Base-by-base conservation (phyloP, 1,139 yeast species). In the Eremothecium sinecaudum region DNA sequence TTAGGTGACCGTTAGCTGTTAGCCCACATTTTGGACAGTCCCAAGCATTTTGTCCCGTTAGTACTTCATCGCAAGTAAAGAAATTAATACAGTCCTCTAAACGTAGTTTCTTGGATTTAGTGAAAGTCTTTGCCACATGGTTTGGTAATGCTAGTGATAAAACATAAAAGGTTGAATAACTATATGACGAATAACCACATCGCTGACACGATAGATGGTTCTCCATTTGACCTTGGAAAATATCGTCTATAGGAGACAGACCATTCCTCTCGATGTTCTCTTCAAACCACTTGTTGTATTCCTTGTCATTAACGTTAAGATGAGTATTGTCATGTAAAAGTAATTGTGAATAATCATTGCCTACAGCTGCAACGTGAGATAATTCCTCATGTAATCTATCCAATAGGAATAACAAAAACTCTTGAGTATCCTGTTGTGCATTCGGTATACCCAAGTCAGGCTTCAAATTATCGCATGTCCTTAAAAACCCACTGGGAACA, bases 391-490 rank as follows among this genome's bases (percentile, higher is more conserved):
- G 90, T 14, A 79, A 55, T 37, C 76, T 66, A 50, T 79, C 87
- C 40, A 80, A 57, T 7, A 79, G 48, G 44, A 77, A 75, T 52
- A 79, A 65, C 34, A 80, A 58, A 48, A 79, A 79, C 46, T 80
- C 92, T 41, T 79, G 83, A 2, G 87, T 75, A 54, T 80, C 92
- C 52, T 80, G 90, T 48, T 80, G 92, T 46, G 78, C 82, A 43
- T 66, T 58, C 0, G 87, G 87, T 8, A 79, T 77, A 43, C 66
- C 63, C 36, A 79, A 67, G 44, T 75, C 81, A 0, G 84, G 84
- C 44, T 77, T 73, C 24, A 77, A 50, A 4, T 58, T 44, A 8
- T 74, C 61, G 33, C 81, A 66, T 2, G 69, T 60, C 38, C 75
- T 64, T 25, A 79, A 60, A 46, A 79, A 78, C 34, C 74, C 72